Percentiles rank a stretch among this genome's conserved stretches.
These are phyloP conservation scores for Aspergillus floridensis DNA, from an alignment of 2,329 filamentous ascomycete genomes.

Conservation along the genomic window DNA sequence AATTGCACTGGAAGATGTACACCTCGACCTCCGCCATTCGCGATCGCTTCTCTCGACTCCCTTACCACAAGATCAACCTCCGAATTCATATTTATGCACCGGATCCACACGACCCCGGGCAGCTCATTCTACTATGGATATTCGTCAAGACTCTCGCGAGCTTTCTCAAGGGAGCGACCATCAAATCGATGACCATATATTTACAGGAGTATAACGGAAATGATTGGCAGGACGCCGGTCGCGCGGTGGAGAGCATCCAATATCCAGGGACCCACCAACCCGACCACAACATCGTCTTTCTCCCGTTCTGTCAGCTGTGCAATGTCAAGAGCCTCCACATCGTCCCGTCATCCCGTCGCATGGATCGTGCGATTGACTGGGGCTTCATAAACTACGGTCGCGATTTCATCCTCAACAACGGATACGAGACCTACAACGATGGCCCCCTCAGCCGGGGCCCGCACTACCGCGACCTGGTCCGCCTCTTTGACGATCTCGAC, in stretches of 20 bases:
- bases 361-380: background rate
- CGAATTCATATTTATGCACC: background rate
- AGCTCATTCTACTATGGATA: background rate
- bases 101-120: background rate
- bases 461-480: background rate
- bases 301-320: background rate
- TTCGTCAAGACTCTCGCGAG: background rate
- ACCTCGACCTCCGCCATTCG: too few species aligned
- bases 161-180: background rate
- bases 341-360: background rate
- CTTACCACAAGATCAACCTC: background rate
- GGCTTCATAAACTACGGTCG: background rate
- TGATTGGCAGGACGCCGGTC: constrained; percentile 6
- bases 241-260: background rate
- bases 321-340: background rate
- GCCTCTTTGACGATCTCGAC: background rate
- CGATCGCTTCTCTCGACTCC: background rate
- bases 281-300: constrained; percentile 3
- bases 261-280: background rate
- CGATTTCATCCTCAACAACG: constrained; percentile 1
- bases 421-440: background rate
- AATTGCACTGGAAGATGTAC: background rate
- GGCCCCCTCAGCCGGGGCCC: background rate
- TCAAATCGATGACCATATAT: background rate
- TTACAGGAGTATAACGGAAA: background rate